Evolutionary conservation across 345 rosid genomes (phyloP).

Genomic region (Camelina sativa): DNA sequence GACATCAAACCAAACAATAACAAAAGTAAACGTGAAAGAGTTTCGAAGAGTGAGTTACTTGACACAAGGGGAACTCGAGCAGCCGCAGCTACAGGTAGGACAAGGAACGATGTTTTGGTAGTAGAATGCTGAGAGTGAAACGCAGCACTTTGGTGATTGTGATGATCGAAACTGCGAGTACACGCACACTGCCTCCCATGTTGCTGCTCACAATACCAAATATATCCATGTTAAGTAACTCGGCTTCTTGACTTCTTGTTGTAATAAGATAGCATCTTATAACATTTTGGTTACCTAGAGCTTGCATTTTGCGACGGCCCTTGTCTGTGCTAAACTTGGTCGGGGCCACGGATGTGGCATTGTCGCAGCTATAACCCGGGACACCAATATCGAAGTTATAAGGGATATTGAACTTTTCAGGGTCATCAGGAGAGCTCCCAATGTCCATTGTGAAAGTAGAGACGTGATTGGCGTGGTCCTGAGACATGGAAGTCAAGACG

Average conservation of each 20-base stretch:
- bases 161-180: slow-evolving; percentile 74
- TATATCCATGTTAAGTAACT: neutral
- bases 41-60: slow-evolving; percentile 43
- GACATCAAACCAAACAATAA: too few species aligned
- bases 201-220: slow-evolving; percentile 48
- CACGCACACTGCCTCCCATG: slow-evolving; percentile 73
- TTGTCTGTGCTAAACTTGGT: slow-evolving; percentile 50
- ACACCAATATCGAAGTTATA: slow-evolving; percentile 63
- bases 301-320: slow-evolving; percentile 85
- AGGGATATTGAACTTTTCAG: slow-evolving; percentile 51
- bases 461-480: slow-evolving; percentile 52
- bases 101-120: slow-evolving; percentile 68
- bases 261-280: too few species aligned
- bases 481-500: slow-evolving; percentile 62
- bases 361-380: slow-evolving; percentile 71
- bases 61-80: slow-evolving; percentile 59
- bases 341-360: slow-evolving; percentile 48
- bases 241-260: too few species aligned
- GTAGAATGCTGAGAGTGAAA: slow-evolving; percentile 82
- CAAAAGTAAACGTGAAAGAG: neutral
- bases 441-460: slow-evolving; percentile 44
- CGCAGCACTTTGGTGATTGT: slow-evolving; percentile 76
- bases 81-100: slow-evolving; percentile 74
- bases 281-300: slow-evolving; percentile 49
- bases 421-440: slow-evolving; percentile 34